Evolutionary conservation across 495 filamentous ascomycete species (phyloP).

Genomic region (Delitschia confertaspora): DNA sequence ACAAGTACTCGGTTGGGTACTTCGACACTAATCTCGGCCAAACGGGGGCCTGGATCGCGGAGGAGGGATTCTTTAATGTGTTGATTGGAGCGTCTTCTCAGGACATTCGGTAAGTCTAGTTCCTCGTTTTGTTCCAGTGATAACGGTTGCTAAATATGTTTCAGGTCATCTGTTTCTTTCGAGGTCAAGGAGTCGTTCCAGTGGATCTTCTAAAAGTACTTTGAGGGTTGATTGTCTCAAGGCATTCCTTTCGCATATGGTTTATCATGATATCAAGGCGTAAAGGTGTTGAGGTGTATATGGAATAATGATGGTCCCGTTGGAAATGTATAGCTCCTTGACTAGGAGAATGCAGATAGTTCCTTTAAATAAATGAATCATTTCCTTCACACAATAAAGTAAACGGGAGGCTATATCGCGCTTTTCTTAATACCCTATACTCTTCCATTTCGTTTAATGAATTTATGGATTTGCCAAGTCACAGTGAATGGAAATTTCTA

Average conservation of each 20-base stretch:
- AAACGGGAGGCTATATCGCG: too few relatives aligned
- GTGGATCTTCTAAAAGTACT: constrained; percentile 24
- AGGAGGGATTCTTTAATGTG: constrained; percentile 64
- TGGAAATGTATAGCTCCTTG: too few relatives aligned
- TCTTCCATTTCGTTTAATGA: too few relatives aligned
- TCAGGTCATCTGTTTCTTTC: constrained; percentile 17
- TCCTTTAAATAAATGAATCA: too few relatives aligned
- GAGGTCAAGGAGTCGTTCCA: constrained; percentile 27
- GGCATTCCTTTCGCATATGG: neutral
- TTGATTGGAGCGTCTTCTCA: constrained; percentile 39
- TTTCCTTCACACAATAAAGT: too few relatives aligned
- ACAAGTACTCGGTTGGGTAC: constrained; percentile 66
- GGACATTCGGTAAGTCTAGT: constrained; percentile 36
- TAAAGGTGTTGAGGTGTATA: neutral
- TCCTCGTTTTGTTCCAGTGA: neutral
- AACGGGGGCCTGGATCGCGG: constrained; percentile 57
- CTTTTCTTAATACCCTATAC: too few relatives aligned
- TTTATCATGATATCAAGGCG: neutral
- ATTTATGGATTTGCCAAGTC: too few relatives aligned
- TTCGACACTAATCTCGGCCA: constrained; percentile 58
- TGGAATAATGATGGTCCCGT: too few relatives aligned
- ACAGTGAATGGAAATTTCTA: too few relatives aligned
- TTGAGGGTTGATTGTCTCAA: neutral
- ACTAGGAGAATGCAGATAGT: too few relatives aligned
- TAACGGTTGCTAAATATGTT: constrained; percentile 5